A percentile compares a stretch with the other conserved stretches of the same genome.
Evolutionary conservation across 139 green algal species (phyloP).

Genomic region (Astrephomene gubernaculifera): DNA sequence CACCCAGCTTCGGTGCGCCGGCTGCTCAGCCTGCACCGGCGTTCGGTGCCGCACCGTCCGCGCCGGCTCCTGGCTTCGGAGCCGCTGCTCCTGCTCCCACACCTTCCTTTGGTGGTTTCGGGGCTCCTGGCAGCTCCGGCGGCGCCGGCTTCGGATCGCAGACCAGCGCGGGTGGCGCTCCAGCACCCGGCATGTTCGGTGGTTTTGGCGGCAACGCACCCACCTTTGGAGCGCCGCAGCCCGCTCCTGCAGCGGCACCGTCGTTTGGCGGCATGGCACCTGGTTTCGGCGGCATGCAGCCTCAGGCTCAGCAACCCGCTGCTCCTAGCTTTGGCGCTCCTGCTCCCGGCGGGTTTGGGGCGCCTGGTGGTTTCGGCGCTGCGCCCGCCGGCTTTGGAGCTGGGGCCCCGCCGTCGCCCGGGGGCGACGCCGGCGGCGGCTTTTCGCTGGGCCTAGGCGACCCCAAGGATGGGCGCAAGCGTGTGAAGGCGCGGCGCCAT

Average conservation of each 20-base stretch:
- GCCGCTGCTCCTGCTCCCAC: neutral
- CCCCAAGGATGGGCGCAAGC: conserved; percentile 19
- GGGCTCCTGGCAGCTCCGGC: no score
- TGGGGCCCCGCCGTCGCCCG: neutral
- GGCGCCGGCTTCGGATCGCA: no score
- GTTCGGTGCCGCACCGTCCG: no score
- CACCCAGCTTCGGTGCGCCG: neutral
- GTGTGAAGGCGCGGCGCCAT: conserved; percentile 32
- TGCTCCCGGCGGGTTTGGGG: conserved; percentile 11
- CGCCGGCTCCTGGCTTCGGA: no score
- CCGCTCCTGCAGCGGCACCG: neutral
- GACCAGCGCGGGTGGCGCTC: conserved; percentile 4
- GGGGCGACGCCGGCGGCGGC: neutral
- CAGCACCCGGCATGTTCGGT: neutral
- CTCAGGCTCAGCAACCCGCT: neutral
- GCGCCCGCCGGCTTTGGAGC: neutral
- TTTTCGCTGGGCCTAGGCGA: neutral
- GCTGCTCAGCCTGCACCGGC: neutral
- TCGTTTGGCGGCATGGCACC: neutral
- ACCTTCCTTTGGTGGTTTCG: neutral
- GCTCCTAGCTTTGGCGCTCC: neutral
- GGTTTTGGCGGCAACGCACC: neutral
- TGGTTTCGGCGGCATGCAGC: neutral
- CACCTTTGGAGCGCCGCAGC: neutral
- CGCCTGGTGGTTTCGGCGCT: neutral